phyloP scores from a whole-genome alignment of 768 basidiomycete genomes.

The Cubamyces sp. region DNA sequence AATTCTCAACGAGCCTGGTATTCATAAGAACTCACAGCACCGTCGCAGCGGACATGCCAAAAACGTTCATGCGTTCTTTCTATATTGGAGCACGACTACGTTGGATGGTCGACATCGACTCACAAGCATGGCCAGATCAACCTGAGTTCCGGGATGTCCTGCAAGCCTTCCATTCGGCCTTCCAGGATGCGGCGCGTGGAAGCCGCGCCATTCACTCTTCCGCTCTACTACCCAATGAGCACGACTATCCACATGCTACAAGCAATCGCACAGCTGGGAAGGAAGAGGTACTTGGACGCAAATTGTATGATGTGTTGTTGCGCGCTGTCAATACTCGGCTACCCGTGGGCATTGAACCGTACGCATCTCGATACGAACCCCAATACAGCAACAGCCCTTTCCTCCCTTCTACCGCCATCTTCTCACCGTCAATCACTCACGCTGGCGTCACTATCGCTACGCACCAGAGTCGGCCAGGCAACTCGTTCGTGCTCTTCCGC shows the following conservation, averaged over 20 bases:
- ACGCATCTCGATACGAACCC: neutral
- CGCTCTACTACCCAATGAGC: too few species aligned
- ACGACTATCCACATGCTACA: too few species aligned
- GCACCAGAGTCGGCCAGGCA: neutral
- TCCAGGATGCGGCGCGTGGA: too few species aligned
- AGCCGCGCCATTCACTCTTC: too few species aligned
- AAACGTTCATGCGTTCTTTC: constrained; percentile 8
- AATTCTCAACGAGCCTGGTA: neutral
- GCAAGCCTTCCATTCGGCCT: neutral
- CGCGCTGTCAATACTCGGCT: neutral
- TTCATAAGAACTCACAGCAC: neutral
- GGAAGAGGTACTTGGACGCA: too few species aligned
- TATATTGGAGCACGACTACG: neutral
- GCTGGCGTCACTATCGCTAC: neutral
- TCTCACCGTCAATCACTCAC: neutral
- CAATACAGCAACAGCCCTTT: neutral
- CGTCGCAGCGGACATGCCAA: neutral
- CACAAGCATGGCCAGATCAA: neutral
- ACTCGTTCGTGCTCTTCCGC: neutral
- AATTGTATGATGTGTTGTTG: too few species aligned
- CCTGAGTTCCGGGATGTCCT: neutral
- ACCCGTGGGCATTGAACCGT: neutral
- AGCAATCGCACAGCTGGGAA: too few species aligned
- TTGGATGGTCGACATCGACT: neutral
- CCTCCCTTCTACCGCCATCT: neutral